phyloP scores from a whole-genome alignment of 1,139 yeast genomes.

The Candida dubliniensis region DNA sequence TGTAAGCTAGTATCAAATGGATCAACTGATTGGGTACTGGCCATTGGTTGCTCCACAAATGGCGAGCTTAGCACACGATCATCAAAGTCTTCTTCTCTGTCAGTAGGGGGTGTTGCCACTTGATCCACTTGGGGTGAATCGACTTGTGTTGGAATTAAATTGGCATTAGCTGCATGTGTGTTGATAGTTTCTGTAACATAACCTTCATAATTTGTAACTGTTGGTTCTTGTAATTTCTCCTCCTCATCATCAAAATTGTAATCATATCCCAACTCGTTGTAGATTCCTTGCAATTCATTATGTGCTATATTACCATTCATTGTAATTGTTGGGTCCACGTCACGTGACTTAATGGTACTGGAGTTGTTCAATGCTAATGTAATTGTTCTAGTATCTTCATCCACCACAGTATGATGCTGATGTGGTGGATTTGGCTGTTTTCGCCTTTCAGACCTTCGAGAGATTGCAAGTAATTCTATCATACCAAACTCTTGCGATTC shows the following conservation, averaged over 20 bases:
- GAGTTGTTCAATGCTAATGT: slow-evolving; percentile 34
- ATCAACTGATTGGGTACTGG: slow-evolving; percentile 11
- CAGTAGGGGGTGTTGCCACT: slow-evolving; percentile 34
- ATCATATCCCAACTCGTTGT: slow-evolving; percentile 58
- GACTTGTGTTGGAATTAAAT: slow-evolving; percentile 5
- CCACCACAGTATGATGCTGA: background rate
- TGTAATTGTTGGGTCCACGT: slow-evolving; percentile 76
- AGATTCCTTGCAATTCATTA: slow-evolving; percentile 74
- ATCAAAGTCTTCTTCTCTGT: slow-evolving; percentile 21
- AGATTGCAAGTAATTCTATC: slow-evolving; percentile 51
- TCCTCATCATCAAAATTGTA: slow-evolving; percentile 28
- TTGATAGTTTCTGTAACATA: slow-evolving; percentile 52
- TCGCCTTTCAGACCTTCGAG: slow-evolving; percentile 8
- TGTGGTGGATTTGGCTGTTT: background rate
- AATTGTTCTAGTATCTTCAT: slow-evolving; percentile 25
- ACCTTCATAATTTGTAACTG: slow-evolving; percentile 46
- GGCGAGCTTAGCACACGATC: slow-evolving; percentile 42
- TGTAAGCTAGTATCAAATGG: slow-evolving; percentile 26
- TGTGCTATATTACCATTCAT: slow-evolving; percentile 74
- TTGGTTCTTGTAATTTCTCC: slow-evolving; percentile 28
- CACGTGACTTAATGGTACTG: slow-evolving; percentile 16
- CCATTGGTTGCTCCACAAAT: slow-evolving; percentile 42
- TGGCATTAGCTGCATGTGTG: slow-evolving; percentile 17
- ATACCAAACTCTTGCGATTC: slow-evolving; percentile 48
- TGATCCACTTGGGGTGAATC: slow-evolving; percentile 8